Conservation (phyloP, 768 basidiomycete species). For the Mrakia gelida region DNA sequence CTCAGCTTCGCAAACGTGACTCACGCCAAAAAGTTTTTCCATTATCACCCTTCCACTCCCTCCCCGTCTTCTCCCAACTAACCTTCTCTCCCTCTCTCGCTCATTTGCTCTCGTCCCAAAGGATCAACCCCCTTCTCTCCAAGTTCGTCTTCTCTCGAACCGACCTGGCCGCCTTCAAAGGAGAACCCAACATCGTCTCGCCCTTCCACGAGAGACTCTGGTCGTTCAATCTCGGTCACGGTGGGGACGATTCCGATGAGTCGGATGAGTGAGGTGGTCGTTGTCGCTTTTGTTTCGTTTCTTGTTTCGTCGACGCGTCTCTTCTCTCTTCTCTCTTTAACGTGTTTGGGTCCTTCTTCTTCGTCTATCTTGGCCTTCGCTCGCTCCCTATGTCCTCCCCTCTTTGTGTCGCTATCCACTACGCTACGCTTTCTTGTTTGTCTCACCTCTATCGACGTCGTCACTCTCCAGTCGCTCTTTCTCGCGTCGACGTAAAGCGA, state of each 20-base stretch:
- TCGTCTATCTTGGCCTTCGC: too few species aligned
- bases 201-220: slow-evolving; percentile 7
- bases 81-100: neutral
- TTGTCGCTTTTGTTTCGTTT: too few species aligned
- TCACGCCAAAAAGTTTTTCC: neutral
- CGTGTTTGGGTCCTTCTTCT: too few species aligned
- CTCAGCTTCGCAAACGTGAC: slow-evolving; percentile 3
- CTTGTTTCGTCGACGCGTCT: too few species aligned
- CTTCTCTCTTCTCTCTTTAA: too few species aligned
- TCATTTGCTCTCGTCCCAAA: neutral
- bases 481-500: too few species aligned
- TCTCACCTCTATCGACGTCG: too few species aligned
- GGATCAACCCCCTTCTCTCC: slow-evolving; percentile 12
- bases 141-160: neutral
- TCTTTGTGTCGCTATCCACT: neutral
- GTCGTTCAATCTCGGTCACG: neutral
- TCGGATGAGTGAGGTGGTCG: neutral
- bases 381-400: neutral
- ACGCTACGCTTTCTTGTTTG: too few species aligned
- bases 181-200: neutral
- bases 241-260: neutral
- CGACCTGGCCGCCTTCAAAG: neutral
- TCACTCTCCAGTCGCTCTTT: too few species aligned
- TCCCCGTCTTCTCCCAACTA: neutral
- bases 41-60: neutral